These are phyloP conservation scores for Ensete glaucum DNA, from an alignment of 176 grass and related monocot species.

Conservation along the genomic window DNA sequence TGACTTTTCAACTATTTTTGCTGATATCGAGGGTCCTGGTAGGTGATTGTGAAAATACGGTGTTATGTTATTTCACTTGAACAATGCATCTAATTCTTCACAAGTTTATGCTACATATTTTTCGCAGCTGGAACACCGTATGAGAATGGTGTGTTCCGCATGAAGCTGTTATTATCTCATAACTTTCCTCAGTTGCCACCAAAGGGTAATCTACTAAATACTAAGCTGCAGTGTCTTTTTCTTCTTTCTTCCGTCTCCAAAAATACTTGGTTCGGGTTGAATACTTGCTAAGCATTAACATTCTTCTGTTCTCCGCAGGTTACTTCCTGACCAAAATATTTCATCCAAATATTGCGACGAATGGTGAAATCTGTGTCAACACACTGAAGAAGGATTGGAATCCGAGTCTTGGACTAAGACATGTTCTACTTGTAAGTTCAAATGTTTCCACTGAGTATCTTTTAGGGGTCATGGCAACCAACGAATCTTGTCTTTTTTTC, in stretches of 20 bases:
- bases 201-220: slow-evolving; percentile 41
- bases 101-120: slow-evolving; percentile 5
- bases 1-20: slow-evolving; percentile 89
- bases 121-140: slow-evolving; percentile 84
- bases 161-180: slow-evolving; percentile 75
- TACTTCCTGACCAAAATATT: slow-evolving; percentile 94
- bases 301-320: slow-evolving; percentile 25
- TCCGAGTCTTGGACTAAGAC: slow-evolving; percentile 69
- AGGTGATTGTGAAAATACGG: not conserved
- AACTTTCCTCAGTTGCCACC: slow-evolving; percentile 84
- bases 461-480: too few relatives aligned
- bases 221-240: too few relatives aligned
- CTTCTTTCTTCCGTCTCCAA: too few relatives aligned
- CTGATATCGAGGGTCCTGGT: slow-evolving; percentile 90
- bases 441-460: not conserved
- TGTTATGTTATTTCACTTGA: not conserved
- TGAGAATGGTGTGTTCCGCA: slow-evolving; percentile 82
- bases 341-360: slow-evolving; percentile 83
- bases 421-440: slow-evolving; percentile 67
- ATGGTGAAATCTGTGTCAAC: slow-evolving; percentile 91
- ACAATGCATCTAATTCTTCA: not conserved
- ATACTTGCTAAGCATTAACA: too few relatives aligned
- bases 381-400: slow-evolving; percentile 92
- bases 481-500: too few relatives aligned
- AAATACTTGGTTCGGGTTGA: too few relatives aligned